Conservation (phyloP, 768 basidiomycete genomes). For the Tricholoma sp. region DNA sequence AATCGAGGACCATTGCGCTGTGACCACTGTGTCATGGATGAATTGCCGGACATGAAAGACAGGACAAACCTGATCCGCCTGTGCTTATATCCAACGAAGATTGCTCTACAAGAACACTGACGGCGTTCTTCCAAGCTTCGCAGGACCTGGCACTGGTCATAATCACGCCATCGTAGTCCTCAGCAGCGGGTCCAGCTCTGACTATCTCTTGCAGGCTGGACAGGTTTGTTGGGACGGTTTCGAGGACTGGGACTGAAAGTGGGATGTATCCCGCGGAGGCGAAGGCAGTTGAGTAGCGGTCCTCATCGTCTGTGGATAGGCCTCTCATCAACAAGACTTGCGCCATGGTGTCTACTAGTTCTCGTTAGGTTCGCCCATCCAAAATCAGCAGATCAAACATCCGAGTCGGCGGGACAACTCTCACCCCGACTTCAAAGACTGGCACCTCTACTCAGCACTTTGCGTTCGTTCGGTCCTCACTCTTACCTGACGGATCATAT, state of each 20-base stretch:
- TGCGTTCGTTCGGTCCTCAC: no score
- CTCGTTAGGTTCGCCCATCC: no score
- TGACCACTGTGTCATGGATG: not conserved
- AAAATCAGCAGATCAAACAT: no score
- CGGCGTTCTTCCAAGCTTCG: conserved; percentile 60
- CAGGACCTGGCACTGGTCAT: conserved; percentile 61
- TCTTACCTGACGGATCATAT: no score
- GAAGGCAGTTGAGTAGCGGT: conserved; percentile 58
- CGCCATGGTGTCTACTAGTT: no score
- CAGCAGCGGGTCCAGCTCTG: conserved; percentile 25
- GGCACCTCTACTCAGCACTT: no score
- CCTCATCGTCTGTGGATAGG: conserved; percentile 16
- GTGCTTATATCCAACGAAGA: not conserved
- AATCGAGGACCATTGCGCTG: conserved; percentile 47
- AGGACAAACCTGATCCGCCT: conserved; percentile 11
- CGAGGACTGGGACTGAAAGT: conserved; percentile 42
- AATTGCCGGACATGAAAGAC: not conserved
- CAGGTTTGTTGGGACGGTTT: conserved; percentile 52
- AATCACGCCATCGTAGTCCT: conserved; percentile 48
- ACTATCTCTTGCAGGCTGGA: conserved; percentile 25
- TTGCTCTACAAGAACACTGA: conserved; percentile 19
- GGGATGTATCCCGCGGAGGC: conserved; percentile 41
- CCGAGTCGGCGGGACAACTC: no score
- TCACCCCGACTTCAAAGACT: no score
- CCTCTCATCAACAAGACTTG: no score